These are phyloP conservation scores for Lentinus brumalis DNA, from an alignment of 768 basidiomycete species.

Conservation along the genomic window DNA sequence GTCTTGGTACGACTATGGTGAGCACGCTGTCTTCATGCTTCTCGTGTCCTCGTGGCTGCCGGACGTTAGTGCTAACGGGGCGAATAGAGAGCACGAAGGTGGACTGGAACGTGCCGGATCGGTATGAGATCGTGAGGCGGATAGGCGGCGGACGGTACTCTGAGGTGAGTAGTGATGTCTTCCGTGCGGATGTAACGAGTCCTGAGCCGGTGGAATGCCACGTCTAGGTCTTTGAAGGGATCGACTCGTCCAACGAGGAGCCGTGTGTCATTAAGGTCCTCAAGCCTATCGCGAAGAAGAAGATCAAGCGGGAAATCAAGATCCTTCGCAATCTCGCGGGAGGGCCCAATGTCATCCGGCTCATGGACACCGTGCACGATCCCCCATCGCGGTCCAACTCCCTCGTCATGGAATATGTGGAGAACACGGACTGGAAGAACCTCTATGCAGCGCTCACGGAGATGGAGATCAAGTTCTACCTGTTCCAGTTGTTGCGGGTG, in stretches of 20 bases:
- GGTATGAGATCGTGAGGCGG: conserved; percentile 95
- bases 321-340: conserved; percentile 95
- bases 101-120: conserved; percentile 94
- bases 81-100: conserved; percentile 84
- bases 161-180: conserved; percentile 54
- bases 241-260: conserved; percentile 87
- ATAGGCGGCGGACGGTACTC: conserved; percentile 95
- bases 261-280: conserved; percentile 98
- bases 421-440: conserved; percentile 96
- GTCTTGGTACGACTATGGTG: conserved; percentile 95
- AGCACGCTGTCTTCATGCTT: conserved; percentile 24
- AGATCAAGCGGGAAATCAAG: conserved; percentile 99
- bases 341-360: conserved; percentile 90
- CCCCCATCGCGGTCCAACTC: conserved; percentile 94
- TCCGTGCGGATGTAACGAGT: neutral
- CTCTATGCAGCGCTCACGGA: conserved; percentile 93
- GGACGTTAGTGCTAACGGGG: neutral
- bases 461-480: conserved; percentile 93
- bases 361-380: conserved; percentile 95
- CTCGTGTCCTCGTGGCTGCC: neutral
- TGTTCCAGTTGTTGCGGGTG: conserved; percentile 92
- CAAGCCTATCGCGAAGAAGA: conserved; percentile 99
- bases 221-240: conserved; percentile 84
- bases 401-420: conserved; percentile 94
- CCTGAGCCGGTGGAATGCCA: neutral